phyloP scores from a whole-genome alignment of 768 basidiomycete species.

The Lactifluus subvellereus region DNA sequence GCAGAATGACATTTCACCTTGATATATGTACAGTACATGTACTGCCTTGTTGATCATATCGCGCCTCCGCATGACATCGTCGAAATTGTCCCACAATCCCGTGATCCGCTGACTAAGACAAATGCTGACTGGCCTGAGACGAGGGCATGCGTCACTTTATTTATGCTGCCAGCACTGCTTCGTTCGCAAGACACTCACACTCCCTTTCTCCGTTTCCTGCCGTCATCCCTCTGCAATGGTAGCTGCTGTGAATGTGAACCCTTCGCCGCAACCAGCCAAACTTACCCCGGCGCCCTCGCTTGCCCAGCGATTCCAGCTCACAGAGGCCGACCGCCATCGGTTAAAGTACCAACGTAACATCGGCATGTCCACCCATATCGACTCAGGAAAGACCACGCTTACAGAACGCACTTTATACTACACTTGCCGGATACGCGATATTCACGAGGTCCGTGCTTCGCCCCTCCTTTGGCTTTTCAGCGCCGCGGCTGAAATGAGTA shows the following conservation, averaged over 20 bases:
- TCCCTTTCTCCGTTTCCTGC: too few species aligned
- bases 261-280: not conserved
- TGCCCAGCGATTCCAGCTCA: conserved; percentile 34
- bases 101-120: too few species aligned
- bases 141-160: too few species aligned
- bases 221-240: too few species aligned
- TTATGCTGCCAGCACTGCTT: too few species aligned
- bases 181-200: too few species aligned
- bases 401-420: conserved; percentile 62
- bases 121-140: too few species aligned
- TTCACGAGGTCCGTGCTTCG: conserved; percentile 75
- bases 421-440: conserved; percentile 90
- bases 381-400: conserved; percentile 91
- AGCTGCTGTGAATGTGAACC: not conserved
- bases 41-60: too few species aligned
- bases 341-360: conserved; percentile 86
- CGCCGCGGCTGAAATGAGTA: not conserved
- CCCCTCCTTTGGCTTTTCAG: not conserved
- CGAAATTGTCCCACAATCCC: too few species aligned
- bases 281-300: conserved; percentile 8
- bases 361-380: conserved; percentile 84
- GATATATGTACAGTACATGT: too few species aligned
- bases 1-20: too few species aligned
- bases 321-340: conserved; percentile 58
- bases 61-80: too few species aligned